phyloP scores from a whole-genome alignment of 2,329 filamentous ascomycete species.

The Paramyrothecium roridum region DNA sequence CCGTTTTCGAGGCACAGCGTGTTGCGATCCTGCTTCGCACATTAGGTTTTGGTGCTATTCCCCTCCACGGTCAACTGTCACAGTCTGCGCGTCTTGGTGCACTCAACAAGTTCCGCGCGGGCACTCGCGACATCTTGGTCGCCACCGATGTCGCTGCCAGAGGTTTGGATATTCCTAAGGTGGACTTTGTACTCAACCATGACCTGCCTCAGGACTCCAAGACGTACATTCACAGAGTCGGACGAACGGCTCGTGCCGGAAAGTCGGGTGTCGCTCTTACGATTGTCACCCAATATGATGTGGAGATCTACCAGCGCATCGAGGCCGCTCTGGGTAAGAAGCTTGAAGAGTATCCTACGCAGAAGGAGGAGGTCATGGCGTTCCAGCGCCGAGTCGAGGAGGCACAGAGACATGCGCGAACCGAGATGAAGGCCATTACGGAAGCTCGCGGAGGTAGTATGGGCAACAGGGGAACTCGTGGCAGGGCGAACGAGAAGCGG shows the following conservation, averaged over 20 bases:
- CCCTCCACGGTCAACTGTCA: conserved; percentile 86
- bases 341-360: conserved; percentile 63
- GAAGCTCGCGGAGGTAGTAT: conserved; percentile 57
- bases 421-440: conserved; percentile 76
- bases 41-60: conserved; percentile 86
- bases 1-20: conserved; percentile 86
- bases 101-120: conserved; percentile 82
- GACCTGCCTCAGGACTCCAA: conserved; percentile 83
- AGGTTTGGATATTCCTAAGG: conserved; percentile 89
- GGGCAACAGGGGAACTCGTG: conserved; percentile 42
- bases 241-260: conserved; percentile 82
- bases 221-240: conserved; percentile 88
- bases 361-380: conserved; percentile 83
- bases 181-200: conserved; percentile 83
- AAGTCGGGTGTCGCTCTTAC: conserved; percentile 79
- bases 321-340: conserved; percentile 80
- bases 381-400: conserved; percentile 76
- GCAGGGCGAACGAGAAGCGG: conserved; percentile 41
- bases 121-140: conserved; percentile 80
- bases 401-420: conserved; percentile 75
- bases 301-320: conserved; percentile 77
- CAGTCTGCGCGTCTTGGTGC: conserved; percentile 85
- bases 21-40: conserved; percentile 78
- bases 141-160: conserved; percentile 92
- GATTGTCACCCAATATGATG: conserved; percentile 83